Base-by-base conservation (phyloP, 371 early-diverging fungal species). In the Mucor velutinosus region DNA sequence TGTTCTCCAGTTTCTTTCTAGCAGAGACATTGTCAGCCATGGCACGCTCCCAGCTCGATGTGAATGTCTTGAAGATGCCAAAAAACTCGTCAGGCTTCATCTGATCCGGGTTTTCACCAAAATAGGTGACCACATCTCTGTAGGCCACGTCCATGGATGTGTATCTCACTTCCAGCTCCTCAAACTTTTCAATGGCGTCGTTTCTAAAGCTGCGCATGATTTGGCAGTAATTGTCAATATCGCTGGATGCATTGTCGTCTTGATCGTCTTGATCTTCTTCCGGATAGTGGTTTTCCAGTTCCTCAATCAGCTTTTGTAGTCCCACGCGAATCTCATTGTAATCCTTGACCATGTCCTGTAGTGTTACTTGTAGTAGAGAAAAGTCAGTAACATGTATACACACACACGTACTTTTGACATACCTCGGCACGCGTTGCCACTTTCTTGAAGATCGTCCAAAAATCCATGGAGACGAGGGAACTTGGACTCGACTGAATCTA, bases 21-120 rank as follows among this genome's bases (percentile, higher is more conserved):
- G 80, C 81, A 21, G 74, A 64, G 19, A 73, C 76, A 57, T 83
- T 83, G 60, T 83, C 83, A 51, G 72, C 74, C 83, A 80, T 83
- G 2, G 83, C 83, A 69, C 79, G 80, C 79, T 89, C 90, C 72
- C 92, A 92, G 65, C 90, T 89, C 1, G 90, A 81, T 12, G 87
- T 85, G 58, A 94, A 94, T 4, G 92, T 92, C 74, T 91, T 92
- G 85, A 93, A 94, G 39, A 94, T 87, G 14, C 90, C 89, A 86
- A 94, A 94, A 85, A 93, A 95, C 69, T 94, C 96, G 66, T 97
- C 96, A 0, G 94, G 93, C 60, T 92, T 90, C 79, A 89, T 92
- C 43, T 84, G 78, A 25, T 74, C 77, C 27, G 94, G 82, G 58
- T 96, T 93, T 72, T 97, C 97, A 35, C 96, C 96, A 71, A 83